Conservation (phyloP, 2,329 filamentous ascomycete species). For the Tolypocladium tropicale region DNA sequence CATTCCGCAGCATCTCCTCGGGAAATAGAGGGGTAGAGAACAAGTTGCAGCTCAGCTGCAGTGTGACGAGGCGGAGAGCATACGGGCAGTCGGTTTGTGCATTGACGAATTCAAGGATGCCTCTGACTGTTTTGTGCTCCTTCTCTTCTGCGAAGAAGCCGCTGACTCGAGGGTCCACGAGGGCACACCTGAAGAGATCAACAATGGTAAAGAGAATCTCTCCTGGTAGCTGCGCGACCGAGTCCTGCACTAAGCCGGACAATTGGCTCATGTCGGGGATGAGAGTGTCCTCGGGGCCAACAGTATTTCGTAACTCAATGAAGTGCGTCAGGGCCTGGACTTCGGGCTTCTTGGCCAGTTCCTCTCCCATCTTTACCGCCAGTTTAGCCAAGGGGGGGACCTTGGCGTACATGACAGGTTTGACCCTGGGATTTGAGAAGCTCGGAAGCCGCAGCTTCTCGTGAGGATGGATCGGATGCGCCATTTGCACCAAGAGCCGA, state of each 20-base stretch:
- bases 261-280: slow-evolving; percentile 63
- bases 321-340: slow-evolving; percentile 60
- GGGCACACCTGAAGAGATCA: slow-evolving; percentile 72
- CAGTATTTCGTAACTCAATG: slow-evolving; percentile 49
- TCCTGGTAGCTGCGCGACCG: slow-evolving; percentile 43
- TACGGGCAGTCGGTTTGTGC: slow-evolving; percentile 56
- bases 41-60: slow-evolving; percentile 78
- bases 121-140: slow-evolving; percentile 50
- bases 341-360: slow-evolving; percentile 43
- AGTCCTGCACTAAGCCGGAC: slow-evolving; percentile 47
- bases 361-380: slow-evolving; percentile 60
- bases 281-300: slow-evolving; percentile 53
- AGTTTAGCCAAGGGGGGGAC: slow-evolving; percentile 76
- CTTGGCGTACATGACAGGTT: slow-evolving; percentile 65
- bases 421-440: slow-evolving; percentile 51
- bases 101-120: slow-evolving; percentile 52
- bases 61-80: slow-evolving; percentile 68
- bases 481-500: slow-evolving; percentile 63
- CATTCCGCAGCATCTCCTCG: slow-evolving; percentile 46
- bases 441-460: slow-evolving; percentile 58
- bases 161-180: slow-evolving; percentile 69
- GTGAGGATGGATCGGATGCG: slow-evolving; percentile 68
- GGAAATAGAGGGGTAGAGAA: slow-evolving; percentile 68
- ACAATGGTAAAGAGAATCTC: slow-evolving; percentile 69
- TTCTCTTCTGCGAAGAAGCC: slow-evolving; percentile 74